A percentile compares a stretch with the other conserved stretches of the same genome.
These are phyloP conservation scores for Naganishia antarctica DNA, from an alignment of 768 basidiomycete species.

Conservation along the genomic window DNA sequence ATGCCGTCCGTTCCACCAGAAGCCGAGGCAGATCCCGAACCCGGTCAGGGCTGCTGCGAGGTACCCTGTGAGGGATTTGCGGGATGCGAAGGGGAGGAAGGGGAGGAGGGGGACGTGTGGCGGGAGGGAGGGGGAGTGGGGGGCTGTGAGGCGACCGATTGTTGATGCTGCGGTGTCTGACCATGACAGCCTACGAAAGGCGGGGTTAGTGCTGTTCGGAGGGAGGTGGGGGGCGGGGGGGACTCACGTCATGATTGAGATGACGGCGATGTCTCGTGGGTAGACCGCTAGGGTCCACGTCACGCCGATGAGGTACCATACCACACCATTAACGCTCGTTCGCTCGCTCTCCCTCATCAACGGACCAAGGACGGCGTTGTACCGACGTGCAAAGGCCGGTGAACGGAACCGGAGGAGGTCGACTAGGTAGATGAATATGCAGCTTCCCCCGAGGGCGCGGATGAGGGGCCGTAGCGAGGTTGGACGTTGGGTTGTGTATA, in stretches of 20 bases:
- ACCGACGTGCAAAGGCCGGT: conserved; percentile 62
- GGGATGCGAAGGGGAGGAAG: conserved; percentile 64
- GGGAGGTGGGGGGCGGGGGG: too few relatives aligned
- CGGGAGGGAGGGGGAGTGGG: conserved; percentile 63
- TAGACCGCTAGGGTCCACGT: conserved; percentile 68
- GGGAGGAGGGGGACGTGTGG: conserved; percentile 50
- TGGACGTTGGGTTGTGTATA: conserved; percentile 56
- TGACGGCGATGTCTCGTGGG: conserved; percentile 81
- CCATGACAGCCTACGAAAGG: conserved; percentile 88
- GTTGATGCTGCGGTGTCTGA: conserved; percentile 92
- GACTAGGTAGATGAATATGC: conserved; percentile 65
- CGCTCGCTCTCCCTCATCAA: conserved; percentile 89
- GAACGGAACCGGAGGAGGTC: conserved; percentile 70
- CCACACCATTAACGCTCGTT: conserved; percentile 75
- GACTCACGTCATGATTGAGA: conserved; percentile 82
- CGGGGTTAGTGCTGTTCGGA: too few relatives aligned
- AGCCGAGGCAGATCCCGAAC: conserved; percentile 60
- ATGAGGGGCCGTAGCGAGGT: conserved; percentile 58
- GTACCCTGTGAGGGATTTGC: conserved; percentile 82
- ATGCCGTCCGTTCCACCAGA: conserved; percentile 56
- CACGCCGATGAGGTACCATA: conserved; percentile 86
- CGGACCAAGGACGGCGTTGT: conserved; percentile 68
- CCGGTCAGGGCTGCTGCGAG: conserved; percentile 71
- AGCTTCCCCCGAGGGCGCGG: conserved; percentile 60
- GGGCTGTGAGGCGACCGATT: conserved; percentile 76